Evolutionary conservation across 2,329 filamentous ascomycete species (phyloP), one percentile per base, ranked within the genome.

Genomic region (Alternaria gansuensis): DNA sequence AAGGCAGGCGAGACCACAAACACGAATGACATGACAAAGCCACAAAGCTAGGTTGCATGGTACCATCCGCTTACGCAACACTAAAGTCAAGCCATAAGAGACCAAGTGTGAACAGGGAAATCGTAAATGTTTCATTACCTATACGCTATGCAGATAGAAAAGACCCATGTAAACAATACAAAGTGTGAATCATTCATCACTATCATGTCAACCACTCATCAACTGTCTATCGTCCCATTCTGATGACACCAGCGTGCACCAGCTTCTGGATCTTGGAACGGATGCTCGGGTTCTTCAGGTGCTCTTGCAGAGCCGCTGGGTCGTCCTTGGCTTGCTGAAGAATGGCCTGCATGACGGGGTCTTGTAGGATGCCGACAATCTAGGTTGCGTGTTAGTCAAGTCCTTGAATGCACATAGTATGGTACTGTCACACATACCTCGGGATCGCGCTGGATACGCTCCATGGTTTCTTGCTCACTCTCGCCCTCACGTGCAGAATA

Each of bases 341-440:
- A 68, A 97, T 97, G 67, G 90, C 90, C 82, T 99, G 93, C 94
- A 99, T 98, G 75, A 99, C 89, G 14, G 95, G 95, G 75, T 99
- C 95, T 78, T 93, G 89, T 81, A 98, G 91, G 74, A 97, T 94
- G 63, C 83, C 80, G 86, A 96, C 91, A 77, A 98, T 97, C 88
- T 85, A 64, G 26, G 3, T 2, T 13, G 31, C n/a, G 14, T 44
- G 67, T 70, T 84, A 69, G 39, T 29, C 52, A 36, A 14, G 9
- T n/a, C 2, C 26, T 23, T 9, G 28, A 24, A 26, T 44, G 3
- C 14, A 17, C 0, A 5, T 3, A n/a, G 4, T 29, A 29, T 14
- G 10, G 17, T 17, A 17, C 17, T 13, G 46, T 9, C 23, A 81
- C 23, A 81, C 89, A 82, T 81, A 94, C 91, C 82, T 97, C 94